These are phyloP conservation scores for Penicillium goetzii DNA, from an alignment of 495 filamentous ascomycete species.

Conservation along the genomic window DNA sequence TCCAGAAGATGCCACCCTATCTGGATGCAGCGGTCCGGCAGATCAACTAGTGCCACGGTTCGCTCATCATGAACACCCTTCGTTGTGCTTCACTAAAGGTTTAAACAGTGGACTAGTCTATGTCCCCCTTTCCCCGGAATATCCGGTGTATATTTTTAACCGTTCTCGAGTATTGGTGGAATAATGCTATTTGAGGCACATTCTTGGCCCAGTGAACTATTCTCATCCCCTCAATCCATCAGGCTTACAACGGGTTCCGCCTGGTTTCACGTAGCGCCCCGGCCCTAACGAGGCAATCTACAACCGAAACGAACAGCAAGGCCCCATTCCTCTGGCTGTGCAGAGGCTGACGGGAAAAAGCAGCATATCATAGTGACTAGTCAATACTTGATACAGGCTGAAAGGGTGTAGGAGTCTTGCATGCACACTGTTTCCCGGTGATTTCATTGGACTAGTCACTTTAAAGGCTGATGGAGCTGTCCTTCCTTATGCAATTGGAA, in stretches of 20 bases:
- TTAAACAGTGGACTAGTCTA: too few species aligned
- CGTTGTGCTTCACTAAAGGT: not conserved
- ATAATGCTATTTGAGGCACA: not conserved
- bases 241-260: not conserved
- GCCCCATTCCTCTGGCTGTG: slow-evolving; percentile 8
- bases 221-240: not conserved
- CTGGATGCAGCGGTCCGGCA: slow-evolving; percentile 5
- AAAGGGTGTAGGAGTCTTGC: not conserved
- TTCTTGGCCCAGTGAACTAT: not conserved
- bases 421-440: not conserved
- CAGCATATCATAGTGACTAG: not conserved
- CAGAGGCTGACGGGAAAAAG: not conserved
- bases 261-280: slow-evolving; percentile 1
- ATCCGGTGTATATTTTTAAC: too few species aligned
- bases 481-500: not conserved
- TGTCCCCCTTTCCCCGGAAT: too few species aligned
- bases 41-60: slow-evolving; percentile 9
- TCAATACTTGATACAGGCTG: not conserved
- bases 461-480: not conserved
- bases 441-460: not conserved
- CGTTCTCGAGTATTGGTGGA: not conserved
- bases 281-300: not conserved
- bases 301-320: not conserved
- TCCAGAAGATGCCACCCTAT: not conserved
- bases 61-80: slow-evolving; percentile 1